Evolutionary conservation across 2,329 filamentous ascomycete genomes (phyloP), one percentile per base, ranked within the genome.

Genomic region (Claviceps citrina): DNA sequence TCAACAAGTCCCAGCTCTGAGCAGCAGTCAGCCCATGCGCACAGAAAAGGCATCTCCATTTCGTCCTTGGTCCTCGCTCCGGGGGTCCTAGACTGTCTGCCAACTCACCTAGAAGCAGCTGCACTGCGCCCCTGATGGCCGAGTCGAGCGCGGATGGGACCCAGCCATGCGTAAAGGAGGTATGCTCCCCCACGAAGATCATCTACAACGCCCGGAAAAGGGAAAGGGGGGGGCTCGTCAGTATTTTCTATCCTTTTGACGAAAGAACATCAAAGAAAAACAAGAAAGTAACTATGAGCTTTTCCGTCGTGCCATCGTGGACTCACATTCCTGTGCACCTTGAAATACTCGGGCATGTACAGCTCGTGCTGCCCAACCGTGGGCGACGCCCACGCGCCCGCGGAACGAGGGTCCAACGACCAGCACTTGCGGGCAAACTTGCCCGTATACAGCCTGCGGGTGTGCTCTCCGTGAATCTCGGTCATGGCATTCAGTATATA

Each of bases 311-410:
- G n/a, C n/a, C n/a, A n/a, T n/a, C n/a, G n/a, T n/a, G n/a, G n/a
- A n/a, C 59, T 48, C 39, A 66, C 63, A 36, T 77, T 73, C 45
- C 67, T 69, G 54, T 84, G 48, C 0, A 77, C 83, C 52, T 76
- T 71, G 51, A 79, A 82, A 51, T 81, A 84, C n/a, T 79, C 74
- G 0, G 81, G 79, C 8, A 84, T 61, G 48, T 79, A 84, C 18
- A 83, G 51, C 47, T 79, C 68, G 51, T 84, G 78, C 59, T 83
- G 76, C 0, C 77, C 78, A 0, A 74, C 62, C 0, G 64, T 57
- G 1, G 79, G 78, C 4, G 57, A 55, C 1, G 71, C 71, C 78
- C 78, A 84, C 5, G 70, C 69, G 3, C 72, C 78, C 2, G 68
- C 68, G 53, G 78, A 67, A 43, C 73, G 68, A 42, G 72, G 67